Percentiles rank a stretch among this genome's conserved stretches.
phyloP scores from a whole-genome alignment of 129 eudicot genomes.

The Saposhnikovia divaricata region DNA sequence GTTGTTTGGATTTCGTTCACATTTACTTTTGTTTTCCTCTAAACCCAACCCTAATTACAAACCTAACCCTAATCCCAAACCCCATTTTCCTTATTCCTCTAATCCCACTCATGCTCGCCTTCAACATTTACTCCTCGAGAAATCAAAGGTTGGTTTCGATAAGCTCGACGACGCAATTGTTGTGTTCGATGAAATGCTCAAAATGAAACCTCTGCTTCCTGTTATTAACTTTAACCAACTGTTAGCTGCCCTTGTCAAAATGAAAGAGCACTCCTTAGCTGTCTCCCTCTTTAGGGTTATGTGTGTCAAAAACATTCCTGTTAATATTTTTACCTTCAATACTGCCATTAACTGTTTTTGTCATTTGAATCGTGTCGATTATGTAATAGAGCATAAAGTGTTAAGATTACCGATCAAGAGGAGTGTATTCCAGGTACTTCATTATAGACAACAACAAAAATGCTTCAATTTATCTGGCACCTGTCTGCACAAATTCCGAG shows the following conservation, averaged over 20 bases:
- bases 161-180: background rate
- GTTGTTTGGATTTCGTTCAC: too few species aligned
- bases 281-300: background rate
- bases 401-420: conserved; percentile 55
- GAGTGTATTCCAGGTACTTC: conserved; percentile 91
- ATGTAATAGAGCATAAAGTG: background rate
- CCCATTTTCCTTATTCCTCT: too few species aligned
- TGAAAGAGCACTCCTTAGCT: too few species aligned
- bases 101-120: background rate
- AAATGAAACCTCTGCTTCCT: too few species aligned
- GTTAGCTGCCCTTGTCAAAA: too few species aligned
- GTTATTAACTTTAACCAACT: too few species aligned
- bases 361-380: background rate
- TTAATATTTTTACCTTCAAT: background rate
- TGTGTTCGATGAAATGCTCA: too few species aligned
- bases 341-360: background rate
- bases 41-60: too few species aligned
- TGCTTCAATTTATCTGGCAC: conserved; percentile 9
- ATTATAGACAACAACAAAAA: conserved; percentile 21
- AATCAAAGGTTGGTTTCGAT: background rate
- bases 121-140: background rate
- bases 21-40: too few species aligned
- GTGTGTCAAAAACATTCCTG: background rate
- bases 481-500: background rate
- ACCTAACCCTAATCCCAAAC: too few species aligned